These are phyloP conservation scores for Pulveroboletus sp. DNA, from an alignment of 1,284 basidiomycete species.

Conservation along the genomic window DNA sequence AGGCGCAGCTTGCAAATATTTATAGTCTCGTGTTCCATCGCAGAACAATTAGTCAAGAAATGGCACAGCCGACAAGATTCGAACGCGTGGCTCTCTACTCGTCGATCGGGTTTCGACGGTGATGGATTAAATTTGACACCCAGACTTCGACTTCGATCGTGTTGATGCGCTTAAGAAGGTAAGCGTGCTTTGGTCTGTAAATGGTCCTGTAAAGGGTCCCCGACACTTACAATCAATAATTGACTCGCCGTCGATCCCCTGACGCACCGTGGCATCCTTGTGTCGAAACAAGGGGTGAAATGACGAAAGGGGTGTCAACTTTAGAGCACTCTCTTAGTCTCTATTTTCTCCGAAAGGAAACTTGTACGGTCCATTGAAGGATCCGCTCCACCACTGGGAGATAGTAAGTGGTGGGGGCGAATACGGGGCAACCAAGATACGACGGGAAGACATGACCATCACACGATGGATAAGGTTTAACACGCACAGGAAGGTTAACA, in stretches of 20 bases:
- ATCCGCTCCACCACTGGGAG: neutral
- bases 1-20: constrained; percentile 16
- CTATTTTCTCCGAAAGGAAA: neutral
- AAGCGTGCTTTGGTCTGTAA: constrained; percentile 3
- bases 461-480: constrained; percentile 26
- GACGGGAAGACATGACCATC: neutral
- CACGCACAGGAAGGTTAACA: constrained; percentile 18
- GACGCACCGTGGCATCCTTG: constrained; percentile 1
- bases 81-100: constrained; percentile 21
- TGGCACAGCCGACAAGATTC: constrained; percentile 29
- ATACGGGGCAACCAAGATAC: neutral
- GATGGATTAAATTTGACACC: constrained; percentile 20
- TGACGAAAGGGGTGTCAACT: constrained; percentile 3
- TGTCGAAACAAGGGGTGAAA: constrained; percentile 9
- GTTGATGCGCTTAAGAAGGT: constrained; percentile 21
- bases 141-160: constrained; percentile 34
- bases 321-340: neutral
- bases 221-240: constrained; percentile 7
- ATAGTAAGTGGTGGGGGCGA: neutral
- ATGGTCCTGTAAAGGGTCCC: no score
- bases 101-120: constrained; percentile 21
- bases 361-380: neutral
- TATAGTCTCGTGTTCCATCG: constrained; percentile 14
- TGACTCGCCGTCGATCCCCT: constrained; percentile 21
- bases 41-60: constrained; percentile 23